phyloP scores from a whole-genome alignment of 495 filamentous ascomycete genomes.

The Penicillium maclennaniae region DNA sequence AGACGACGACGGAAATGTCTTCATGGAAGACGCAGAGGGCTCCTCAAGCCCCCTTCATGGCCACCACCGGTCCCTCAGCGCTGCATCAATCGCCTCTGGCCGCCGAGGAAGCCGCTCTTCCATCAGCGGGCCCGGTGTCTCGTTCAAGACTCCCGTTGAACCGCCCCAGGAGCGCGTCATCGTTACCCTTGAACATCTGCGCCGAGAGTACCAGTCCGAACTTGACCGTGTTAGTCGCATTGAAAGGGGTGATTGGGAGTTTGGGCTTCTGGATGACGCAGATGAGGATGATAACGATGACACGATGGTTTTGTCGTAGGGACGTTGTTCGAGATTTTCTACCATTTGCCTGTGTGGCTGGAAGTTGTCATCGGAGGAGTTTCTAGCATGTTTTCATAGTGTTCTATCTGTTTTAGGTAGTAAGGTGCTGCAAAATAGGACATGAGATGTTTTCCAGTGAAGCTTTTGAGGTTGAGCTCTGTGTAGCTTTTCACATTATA shows the following conservation, averaged over 20 bases:
- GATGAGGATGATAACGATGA: conserved; percentile 39
- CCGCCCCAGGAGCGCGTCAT: conserved; percentile 44
- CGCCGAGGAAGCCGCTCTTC: conserved; percentile 28
- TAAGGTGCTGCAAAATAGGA: conserved; percentile 19
- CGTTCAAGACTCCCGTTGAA: conserved; percentile 15
- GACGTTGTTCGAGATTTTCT: conserved; percentile 1
- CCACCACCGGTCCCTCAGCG: conserved; percentile 13
- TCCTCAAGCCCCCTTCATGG: conserved; percentile 12
- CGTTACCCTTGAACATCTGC: conserved; percentile 77
- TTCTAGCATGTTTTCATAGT: conserved; percentile 15
- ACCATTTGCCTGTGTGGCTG: conserved; percentile 14
- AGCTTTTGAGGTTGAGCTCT: background rate
- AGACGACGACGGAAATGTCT: conserved; percentile 42
- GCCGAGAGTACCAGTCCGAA: conserved; percentile 80
- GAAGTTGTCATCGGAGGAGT: conserved; percentile 18
- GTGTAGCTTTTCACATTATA: no score
- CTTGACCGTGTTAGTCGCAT: conserved; percentile 69
- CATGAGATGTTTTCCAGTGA: background rate
- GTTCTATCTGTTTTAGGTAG: conserved; percentile 15
- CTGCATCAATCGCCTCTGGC: conserved; percentile 12
- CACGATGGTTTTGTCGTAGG: conserved; percentile 40
- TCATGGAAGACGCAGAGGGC: conserved; percentile 36
- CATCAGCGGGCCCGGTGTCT: conserved; percentile 14
- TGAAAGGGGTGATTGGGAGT: conserved; percentile 59
- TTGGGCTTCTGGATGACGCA: conserved; percentile 42